A percentile compares a stretch with the other conserved stretches of the same genome.
Conservation (phyloP, 331 rosid species). For the Saraca asoca region DNA sequence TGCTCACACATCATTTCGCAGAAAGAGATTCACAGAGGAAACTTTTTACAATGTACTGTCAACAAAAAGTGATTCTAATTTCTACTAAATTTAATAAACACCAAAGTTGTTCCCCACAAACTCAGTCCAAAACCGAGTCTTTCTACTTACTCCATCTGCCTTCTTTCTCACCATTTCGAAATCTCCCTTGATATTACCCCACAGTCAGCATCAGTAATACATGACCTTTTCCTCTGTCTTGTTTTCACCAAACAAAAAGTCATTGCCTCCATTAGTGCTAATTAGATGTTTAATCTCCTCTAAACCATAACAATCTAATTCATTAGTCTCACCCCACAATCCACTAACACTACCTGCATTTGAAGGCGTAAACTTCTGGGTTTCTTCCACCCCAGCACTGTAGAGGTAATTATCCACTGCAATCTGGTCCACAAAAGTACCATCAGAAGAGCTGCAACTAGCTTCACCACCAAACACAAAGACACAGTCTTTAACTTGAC, state of each 20-base stretch:
- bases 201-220: slow-evolving; percentile 57
- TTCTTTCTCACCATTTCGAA: slow-evolving; percentile 21
- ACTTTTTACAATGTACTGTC: slow-evolving; percentile 41
- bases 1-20: slow-evolving; percentile 35
- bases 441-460: slow-evolving; percentile 72
- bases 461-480: slow-evolving; percentile 55
- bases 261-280: slow-evolving; percentile 46
- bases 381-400: slow-evolving; percentile 41
- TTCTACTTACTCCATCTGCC: slow-evolving; percentile 8
- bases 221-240: slow-evolving; percentile 55
- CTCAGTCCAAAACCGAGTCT: slow-evolving; percentile 37
- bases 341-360: slow-evolving; percentile 27
- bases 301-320: slow-evolving; percentile 55
- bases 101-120: slow-evolving; percentile 29
- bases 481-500: slow-evolving; percentile 33
- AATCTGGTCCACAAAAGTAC: slow-evolving; percentile 26
- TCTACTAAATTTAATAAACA: neutral
- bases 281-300: slow-evolving; percentile 72
- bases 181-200: slow-evolving; percentile 42
- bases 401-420: slow-evolving; percentile 28
- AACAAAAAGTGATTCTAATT: slow-evolving; percentile 28
- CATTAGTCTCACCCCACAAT: slow-evolving; percentile 44
- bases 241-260: slow-evolving; percentile 65
- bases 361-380: slow-evolving; percentile 39
- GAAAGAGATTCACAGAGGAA: slow-evolving; percentile 39